Evolutionary conservation across 2,329 filamentous ascomycete genomes (phyloP), one percentile per base, ranked within the genome.

Genomic region (Dissoconium aciculare): DNA sequence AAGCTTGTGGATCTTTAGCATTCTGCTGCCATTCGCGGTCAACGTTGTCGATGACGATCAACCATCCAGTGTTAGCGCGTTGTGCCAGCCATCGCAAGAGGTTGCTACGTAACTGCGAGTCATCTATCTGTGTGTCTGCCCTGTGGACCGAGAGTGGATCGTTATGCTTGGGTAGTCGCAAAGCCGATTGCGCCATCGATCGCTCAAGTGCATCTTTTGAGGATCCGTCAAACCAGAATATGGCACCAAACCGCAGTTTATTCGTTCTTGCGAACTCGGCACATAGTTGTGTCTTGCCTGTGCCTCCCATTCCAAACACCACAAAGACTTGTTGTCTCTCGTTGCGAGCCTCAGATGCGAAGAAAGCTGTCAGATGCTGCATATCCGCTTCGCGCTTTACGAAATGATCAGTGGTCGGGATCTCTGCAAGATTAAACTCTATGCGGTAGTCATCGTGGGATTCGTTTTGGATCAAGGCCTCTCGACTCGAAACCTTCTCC

Each of bases 21-120:
- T 17, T 17, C 3, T 9, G 5, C 17, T 17, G 19, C 11, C 29
- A 36, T 4, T 38, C 37, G 1, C 28, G 30, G 39, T 57, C 51
- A 27, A 54, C 42, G 32, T 56, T 55, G 42, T 57, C 53, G 17
- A 52, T 43, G 14, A 56, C 35, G 21, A 57, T 36, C n/a, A 57
- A 40, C 54, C 49, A 57, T 27, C 42, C 16, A 12, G 13, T 32
- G 31, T 56, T 54, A 3, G 43, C 37, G 10, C 30, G 30, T 23
- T 24, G 29, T 25, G 37, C 36, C n/a, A 54, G 39, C 49, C 49
- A 54, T 9, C 14, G 5, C 8, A 13, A 11, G 14, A 30, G n/a
- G 19, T 5, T 4, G 19, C 26, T 19, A n/a, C 23, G 27, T 5
- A 15, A 24, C 14, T 23, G 16, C 12, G 19, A 8, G n/a, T 8